Evolutionary conservation across 345 rosid genomes (phyloP).

Genomic region (Gynandropsis gynandra): DNA sequence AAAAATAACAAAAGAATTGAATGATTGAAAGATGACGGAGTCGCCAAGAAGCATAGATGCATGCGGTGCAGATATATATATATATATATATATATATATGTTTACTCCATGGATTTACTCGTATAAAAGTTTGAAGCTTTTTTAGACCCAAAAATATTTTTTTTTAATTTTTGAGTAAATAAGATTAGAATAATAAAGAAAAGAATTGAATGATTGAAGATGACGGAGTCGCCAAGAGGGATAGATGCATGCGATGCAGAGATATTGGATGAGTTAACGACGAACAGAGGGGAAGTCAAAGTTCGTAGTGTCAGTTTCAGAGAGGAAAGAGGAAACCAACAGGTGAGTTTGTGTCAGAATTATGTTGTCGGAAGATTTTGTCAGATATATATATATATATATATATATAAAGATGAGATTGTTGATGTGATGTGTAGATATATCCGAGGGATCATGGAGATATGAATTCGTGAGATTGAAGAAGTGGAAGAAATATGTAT

Average conservation of each 20-base stretch:
- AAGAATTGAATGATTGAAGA: slow-evolving; percentile 5
- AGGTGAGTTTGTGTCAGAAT: slow-evolving; percentile 18
- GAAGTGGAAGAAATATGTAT: too few relatives aligned
- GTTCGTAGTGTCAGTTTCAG: slow-evolving; percentile 38
- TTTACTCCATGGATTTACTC: neutral
- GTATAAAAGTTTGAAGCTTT: neutral
- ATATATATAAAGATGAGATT: too few relatives aligned
- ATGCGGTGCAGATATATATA: slow-evolving; percentile 18
- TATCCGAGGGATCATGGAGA: too few relatives aligned
- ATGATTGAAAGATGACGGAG: slow-evolving; percentile 12
- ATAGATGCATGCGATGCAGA: slow-evolving; percentile 31
- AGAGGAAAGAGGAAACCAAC: slow-evolving; percentile 27
- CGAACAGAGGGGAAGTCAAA: slow-evolving; percentile 74
- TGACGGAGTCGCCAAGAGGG: slow-evolving; percentile 9
- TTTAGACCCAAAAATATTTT: too few relatives aligned
- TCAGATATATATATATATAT: too few relatives aligned
- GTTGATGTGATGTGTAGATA: too few relatives aligned
- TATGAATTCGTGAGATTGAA: too few relatives aligned
- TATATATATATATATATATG: neutral
- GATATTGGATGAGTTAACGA: slow-evolving; percentile 67
- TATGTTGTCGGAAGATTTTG: too few relatives aligned
- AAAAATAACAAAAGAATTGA: too few relatives aligned
- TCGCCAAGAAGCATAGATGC: slow-evolving; percentile 11
- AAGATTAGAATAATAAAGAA: too few relatives aligned
- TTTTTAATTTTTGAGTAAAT: too few relatives aligned